A percentile compares a stretch with the other conserved stretches of the same genome.
Evolutionary conservation across 805 yeast genomes (phyloP).

Genomic region (Clavispora santaluciae): DNA sequence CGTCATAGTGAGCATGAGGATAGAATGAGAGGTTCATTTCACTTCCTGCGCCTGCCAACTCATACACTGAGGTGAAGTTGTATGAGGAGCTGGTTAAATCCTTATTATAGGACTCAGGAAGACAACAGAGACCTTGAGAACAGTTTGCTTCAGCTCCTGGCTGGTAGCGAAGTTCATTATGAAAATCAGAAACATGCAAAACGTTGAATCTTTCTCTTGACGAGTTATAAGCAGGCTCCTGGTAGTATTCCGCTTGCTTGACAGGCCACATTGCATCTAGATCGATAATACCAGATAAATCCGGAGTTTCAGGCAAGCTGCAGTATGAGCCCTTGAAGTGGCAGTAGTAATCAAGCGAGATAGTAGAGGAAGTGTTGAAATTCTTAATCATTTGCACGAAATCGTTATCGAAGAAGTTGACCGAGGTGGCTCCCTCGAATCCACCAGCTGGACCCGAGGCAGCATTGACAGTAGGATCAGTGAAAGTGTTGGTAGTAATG

Average conservation of each 20-base stretch:
- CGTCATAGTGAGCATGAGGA: conserved; percentile 28
- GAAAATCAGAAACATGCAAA: conserved; percentile 64
- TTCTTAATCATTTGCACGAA: conserved; percentile 32
- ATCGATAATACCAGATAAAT: conserved; percentile 34
- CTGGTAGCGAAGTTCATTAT: conserved; percentile 50
- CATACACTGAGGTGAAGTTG: conserved; percentile 28
- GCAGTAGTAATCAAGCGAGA: conserved; percentile 49
- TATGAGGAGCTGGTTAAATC: conserved; percentile 20
- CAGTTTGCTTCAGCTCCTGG: conserved; percentile 59
- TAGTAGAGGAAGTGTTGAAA: conserved; percentile 33
- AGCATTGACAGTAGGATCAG: conserved; percentile 12
- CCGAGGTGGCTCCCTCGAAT: conserved; percentile 19
- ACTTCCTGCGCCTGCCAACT: conserved; percentile 9
- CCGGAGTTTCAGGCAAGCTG: conserved; percentile 49
- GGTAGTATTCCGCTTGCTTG: conserved; percentile 21
- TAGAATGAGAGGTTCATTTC: conserved; percentile 22
- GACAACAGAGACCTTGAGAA: conserved; percentile 55
- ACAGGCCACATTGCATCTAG: conserved; percentile 34
- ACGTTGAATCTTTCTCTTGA: conserved; percentile 47
- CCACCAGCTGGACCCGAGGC: conserved; percentile 18
- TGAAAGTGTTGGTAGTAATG: conserved; percentile 28
- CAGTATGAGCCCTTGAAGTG: conserved; percentile 43
- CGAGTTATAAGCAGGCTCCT: conserved; percentile 28
- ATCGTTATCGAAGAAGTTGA: conserved; percentile 36
- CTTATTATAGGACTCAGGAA: conserved; percentile 42